phyloP scores from a whole-genome alignment of 176 grass and related monocot genomes.

The Carex myosuroides region DNA sequence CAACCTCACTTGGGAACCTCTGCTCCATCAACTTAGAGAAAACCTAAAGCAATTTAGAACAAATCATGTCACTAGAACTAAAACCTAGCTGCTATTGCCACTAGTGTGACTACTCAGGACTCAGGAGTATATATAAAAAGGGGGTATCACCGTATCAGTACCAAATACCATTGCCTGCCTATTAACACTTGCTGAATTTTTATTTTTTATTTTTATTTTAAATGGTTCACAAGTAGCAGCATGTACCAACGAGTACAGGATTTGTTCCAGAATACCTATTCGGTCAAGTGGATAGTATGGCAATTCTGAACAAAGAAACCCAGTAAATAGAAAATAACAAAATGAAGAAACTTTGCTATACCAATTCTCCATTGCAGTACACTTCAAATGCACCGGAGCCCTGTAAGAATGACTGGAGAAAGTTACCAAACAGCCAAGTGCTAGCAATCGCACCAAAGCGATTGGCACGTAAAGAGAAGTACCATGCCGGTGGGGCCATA shows the following conservation, averaged over 20 bases:
- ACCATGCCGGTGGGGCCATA: conserved; percentile 82
- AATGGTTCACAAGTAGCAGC: background rate
- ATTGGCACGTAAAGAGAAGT: conserved; percentile 75
- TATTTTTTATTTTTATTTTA: background rate
- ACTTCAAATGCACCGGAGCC: conserved; percentile 98
- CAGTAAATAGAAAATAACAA: background rate
- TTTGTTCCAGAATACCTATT: background rate
- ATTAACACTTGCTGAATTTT: background rate
- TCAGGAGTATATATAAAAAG: background rate
- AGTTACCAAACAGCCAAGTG: conserved; percentile 84
- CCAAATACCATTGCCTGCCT: background rate
- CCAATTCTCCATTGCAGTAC: conserved; percentile 87
- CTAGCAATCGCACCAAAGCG: conserved; percentile 89
- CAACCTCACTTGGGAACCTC: conserved; percentile 81
- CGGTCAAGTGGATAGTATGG: background rate
- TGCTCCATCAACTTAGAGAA: conserved; percentile 88
- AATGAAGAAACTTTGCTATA: conserved; percentile 34
- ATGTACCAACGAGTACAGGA: background rate
- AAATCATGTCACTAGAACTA: background rate
- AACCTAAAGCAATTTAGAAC: conserved; percentile 43
- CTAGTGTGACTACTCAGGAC: background rate
- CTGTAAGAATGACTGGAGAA: conserved; percentile 73
- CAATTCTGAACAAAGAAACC: background rate
- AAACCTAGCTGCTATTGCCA: background rate
- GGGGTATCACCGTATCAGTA: background rate